Conservation (phyloP, 768 basidiomycete genomes). For the Mycena indigotica region DNA sequence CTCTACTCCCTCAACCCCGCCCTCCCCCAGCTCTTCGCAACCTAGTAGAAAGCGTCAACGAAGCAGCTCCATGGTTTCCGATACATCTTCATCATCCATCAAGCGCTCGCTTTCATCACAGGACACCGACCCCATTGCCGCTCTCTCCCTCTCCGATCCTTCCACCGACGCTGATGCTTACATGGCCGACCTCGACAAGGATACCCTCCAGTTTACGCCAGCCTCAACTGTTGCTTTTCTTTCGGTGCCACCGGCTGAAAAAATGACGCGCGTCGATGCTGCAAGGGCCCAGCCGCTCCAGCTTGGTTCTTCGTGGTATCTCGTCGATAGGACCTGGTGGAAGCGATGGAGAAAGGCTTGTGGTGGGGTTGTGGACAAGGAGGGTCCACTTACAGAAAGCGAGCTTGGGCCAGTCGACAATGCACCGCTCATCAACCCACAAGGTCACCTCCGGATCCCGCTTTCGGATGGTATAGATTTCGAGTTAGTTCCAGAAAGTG, state of each 20-base stretch:
- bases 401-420: conserved; percentile 81
- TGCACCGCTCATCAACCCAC: conserved; percentile 57
- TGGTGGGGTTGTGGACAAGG: conserved; percentile 67
- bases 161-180: conserved; percentile 67
- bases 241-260: conserved; percentile 44
- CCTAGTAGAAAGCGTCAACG: conserved; percentile 70
- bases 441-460: conserved; percentile 47
- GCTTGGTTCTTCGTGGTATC: conserved; percentile 76
- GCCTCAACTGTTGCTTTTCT: conserved; percentile 26
- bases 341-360: conserved; percentile 75
- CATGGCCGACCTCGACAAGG: conserved; percentile 62
- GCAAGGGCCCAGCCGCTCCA: conserved; percentile 53
- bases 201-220: conserved; percentile 29
- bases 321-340: conserved; percentile 74
- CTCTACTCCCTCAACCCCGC: conserved; percentile 42
- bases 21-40: conserved; percentile 40
- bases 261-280: conserved; percentile 51
- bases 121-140: conserved; percentile 49
- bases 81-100: conserved; percentile 67
- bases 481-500: conserved; percentile 71
- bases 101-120: conserved; percentile 74
- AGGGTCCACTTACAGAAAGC: conserved; percentile 60
- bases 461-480: conserved; percentile 68
- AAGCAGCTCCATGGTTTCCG: conserved; percentile 75
- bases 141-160: conserved; percentile 44